Evolutionary conservation across 176 grass and related monocot species (phyloP), one percentile per base, ranked within the genome.

Genomic region (Triticum urartu): DNA sequence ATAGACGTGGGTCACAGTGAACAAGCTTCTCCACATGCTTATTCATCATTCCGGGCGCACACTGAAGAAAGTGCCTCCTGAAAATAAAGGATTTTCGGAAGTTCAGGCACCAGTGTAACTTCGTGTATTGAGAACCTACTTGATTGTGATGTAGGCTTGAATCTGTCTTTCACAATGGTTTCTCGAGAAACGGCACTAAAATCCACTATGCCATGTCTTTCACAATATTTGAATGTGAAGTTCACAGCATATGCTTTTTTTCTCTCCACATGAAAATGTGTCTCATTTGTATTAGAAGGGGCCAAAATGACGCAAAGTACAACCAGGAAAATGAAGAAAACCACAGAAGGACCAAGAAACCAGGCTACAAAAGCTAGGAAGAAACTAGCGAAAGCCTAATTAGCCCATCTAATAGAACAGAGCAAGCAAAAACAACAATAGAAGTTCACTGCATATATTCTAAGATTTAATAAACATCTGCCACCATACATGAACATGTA

Each of bases 11-110:
- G 35, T 95, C 93, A 84, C 88, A 95, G 30, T 81, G 88, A 69
- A 92, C 24, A 76, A 95, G 86, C 82, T 92, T 95, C 88, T 95
- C 93, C 45, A 92, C 78, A 32, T 95, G 93, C 58, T 88, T 95
- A 77, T 81, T 92, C 87, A 95, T 87, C 79, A 95, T 72, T 81
- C 90, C 93, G 4, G 87, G 90, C 1, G 67, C 86, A 59, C 88
- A 89, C 80, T 91, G 88, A 73, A 95, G 70, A 85, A 90, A 92
- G 87, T 95, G 93, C 84, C 77, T 86, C 90, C 93, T 92, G 78
- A 90, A 90, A 87, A 84, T 38, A 89, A 72, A 39, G 63, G 13
- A 79, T 32, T 9, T 72, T 17, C 1, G 18, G 21, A 61, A 17
- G 14, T 77, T 58, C 78, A 86, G 68, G 17, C 43, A 76, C 6